A percentile compares a stretch with the other conserved stretches of the same genome.
Conservation (phyloP, 78 protist genomes). For the Planoprotostelium fungivorum region DNA sequence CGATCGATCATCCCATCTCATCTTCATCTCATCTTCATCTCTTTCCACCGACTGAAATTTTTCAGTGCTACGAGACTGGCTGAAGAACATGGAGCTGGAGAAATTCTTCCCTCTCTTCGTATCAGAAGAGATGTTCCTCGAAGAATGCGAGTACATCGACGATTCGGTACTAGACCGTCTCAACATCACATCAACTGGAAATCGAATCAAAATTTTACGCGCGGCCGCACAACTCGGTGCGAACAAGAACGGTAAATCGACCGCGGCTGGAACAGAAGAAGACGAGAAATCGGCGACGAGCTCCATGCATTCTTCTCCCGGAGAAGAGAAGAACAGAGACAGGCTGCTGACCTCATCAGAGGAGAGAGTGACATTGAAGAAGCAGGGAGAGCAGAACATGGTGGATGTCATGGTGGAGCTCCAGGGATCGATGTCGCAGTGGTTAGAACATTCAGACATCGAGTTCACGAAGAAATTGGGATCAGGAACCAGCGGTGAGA, state of each 20-base stretch:
- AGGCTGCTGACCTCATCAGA: background rate
- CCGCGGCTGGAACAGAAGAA: background rate
- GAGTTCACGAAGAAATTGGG: slow-evolving; percentile 48
- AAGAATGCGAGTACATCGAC: slow-evolving; percentile 30
- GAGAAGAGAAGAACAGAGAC: too few relatives aligned
- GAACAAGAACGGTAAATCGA: slow-evolving; percentile 6
- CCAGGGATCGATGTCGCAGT: slow-evolving; percentile 7
- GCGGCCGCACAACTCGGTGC: slow-evolving; percentile 7
- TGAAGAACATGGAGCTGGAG: slow-evolving; percentile 28
- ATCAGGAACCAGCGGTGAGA: slow-evolving; percentile 22
- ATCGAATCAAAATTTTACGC: background rate
- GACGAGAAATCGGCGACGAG: too few relatives aligned
- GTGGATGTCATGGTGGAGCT: slow-evolving; percentile 6
- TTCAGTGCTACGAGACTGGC: slow-evolving; percentile 35
- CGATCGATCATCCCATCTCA: too few relatives aligned
- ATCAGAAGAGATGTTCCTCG: slow-evolving; percentile 60
- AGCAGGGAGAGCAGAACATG: background rate
- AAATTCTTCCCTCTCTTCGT: slow-evolving; percentile 38
- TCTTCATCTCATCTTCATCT: too few relatives aligned
- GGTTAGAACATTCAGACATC: slow-evolving; percentile 27
- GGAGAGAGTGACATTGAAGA: background rate
- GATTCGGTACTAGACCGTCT: slow-evolving; percentile 35
- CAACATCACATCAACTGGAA: background rate
- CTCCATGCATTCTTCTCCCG: too few relatives aligned
- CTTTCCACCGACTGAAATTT: too few relatives aligned